Evolutionary conservation across 139 green algal genomes (phyloP).

Genomic region (Gonium pectorale): DNA sequence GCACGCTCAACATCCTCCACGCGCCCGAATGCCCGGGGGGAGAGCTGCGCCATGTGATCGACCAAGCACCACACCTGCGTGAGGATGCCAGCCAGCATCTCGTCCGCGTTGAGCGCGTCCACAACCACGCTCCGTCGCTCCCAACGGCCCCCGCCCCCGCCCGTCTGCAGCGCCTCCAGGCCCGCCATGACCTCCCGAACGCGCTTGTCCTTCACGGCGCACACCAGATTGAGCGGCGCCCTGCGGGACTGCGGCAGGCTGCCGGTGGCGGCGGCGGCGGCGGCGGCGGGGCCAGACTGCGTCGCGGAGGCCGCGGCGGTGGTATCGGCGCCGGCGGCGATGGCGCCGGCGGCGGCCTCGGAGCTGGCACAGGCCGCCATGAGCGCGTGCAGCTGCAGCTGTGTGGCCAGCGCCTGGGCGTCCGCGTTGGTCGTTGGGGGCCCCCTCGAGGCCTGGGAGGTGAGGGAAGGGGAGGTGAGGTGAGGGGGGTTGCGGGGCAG

Average conservation of each 20-base stretch:
- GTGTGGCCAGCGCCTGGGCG: slow-evolving; percentile 40
- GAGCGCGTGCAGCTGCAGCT: slow-evolving; percentile 55
- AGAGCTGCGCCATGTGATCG: too few species aligned
- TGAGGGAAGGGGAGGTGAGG: too few species aligned
- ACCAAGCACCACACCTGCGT: slow-evolving; percentile 46
- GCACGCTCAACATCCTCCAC: too few species aligned
- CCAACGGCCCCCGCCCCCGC: background rate
- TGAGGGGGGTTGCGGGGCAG: background rate
- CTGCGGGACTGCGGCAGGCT: background rate
- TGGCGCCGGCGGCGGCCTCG: background rate
- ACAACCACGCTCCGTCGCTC: slow-evolving; percentile 20
- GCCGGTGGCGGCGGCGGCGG: background rate
- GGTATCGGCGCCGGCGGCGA: background rate
- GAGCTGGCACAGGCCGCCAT: background rate
- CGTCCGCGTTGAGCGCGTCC: slow-evolving; percentile 43
- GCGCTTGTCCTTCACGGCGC: slow-evolving; percentile 26
- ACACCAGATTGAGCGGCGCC: slow-evolving; percentile 26
- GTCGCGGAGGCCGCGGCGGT: too few species aligned
- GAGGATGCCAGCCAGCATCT: slow-evolving; percentile 52
- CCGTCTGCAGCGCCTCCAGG: background rate
- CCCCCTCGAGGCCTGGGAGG: background rate
- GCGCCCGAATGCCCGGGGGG: too few species aligned
- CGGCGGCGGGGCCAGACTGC: too few species aligned
- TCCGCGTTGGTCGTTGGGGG: background rate
- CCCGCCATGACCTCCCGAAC: background rate